Percentiles rank a stretch among this genome's conserved stretches.
Conservation (phyloP, 2,329 filamentous ascomycete genomes). For the Monosporascus sp. region DNA sequence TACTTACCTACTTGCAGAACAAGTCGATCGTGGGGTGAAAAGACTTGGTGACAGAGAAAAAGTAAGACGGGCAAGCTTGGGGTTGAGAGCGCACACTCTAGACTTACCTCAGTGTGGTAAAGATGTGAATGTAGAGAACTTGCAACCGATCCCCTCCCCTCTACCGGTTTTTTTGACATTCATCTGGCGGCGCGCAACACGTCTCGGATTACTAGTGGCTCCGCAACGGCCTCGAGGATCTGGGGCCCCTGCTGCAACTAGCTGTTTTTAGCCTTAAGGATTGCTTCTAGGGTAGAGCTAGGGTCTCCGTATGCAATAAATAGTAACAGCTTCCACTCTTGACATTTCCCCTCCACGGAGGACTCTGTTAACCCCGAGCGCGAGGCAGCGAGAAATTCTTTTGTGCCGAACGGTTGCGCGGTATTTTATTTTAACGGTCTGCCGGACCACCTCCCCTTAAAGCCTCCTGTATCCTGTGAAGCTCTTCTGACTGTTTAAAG, state of each 20-base stretch:
- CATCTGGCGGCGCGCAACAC: background rate
- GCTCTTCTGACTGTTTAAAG: too few species aligned
- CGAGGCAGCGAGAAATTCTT: too few species aligned
- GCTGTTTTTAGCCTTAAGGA: background rate
- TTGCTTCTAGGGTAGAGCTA: background rate
- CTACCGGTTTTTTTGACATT: background rate
- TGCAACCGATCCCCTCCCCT: background rate
- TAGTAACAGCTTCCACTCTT: background rate
- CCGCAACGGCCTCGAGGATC: too few species aligned
- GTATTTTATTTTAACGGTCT: too few species aligned
- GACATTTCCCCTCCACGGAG: background rate
- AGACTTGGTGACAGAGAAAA: background rate
- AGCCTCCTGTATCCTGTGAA: too few species aligned
- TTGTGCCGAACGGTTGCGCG: too few species aligned
- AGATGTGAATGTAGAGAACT: background rate
- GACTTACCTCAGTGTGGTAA: background rate
- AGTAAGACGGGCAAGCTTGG: background rate
- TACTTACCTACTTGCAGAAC: too few species aligned
- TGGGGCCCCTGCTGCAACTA: background rate
- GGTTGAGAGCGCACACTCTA: background rate
- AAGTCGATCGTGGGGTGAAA: background rate
- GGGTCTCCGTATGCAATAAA: background rate
- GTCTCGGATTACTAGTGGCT: too few species aligned
- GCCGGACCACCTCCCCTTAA: too few species aligned
- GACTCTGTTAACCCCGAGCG: background rate